phyloP scores from a whole-genome alignment of 2,329 filamentous ascomycete species.

The Hortaea sp. region DNA sequence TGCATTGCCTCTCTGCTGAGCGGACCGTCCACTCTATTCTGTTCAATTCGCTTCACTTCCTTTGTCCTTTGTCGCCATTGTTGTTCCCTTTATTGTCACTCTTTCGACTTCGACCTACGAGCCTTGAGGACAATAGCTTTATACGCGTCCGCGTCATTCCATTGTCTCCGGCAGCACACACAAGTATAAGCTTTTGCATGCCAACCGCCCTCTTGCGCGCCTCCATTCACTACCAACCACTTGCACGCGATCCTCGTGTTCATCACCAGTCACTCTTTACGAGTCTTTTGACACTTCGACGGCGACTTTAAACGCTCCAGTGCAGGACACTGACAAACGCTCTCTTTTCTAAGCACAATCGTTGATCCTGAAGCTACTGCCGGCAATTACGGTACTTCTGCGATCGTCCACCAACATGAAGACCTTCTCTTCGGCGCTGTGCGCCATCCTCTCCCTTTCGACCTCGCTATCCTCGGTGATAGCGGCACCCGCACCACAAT shows the following conservation, averaged over 20 bases:
- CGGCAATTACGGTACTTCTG: slow-evolving; percentile 14
- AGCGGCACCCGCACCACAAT: slow-evolving; percentile 4
- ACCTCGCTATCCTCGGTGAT: slow-evolving; percentile 9
- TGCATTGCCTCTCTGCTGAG: too few species aligned
- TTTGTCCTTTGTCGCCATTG: slow-evolving; percentile 1
- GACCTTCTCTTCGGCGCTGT: slow-evolving; percentile 21
- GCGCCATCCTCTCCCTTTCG: slow-evolving; percentile 14
- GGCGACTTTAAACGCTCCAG: slow-evolving; percentile 1
- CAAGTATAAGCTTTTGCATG: neutral
- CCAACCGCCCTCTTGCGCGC: neutral
- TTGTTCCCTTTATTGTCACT: slow-evolving; percentile 1
- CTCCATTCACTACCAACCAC: neutral
- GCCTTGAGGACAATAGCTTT: slow-evolving; percentile 3
- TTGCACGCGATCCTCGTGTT: neutral
- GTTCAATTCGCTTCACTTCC: neutral
- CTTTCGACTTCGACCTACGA: neutral
- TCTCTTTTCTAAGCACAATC: slow-evolving; percentile 3
- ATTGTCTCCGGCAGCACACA: neutral
- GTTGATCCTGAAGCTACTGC: neutral
- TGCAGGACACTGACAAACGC: slow-evolving; percentile 8
- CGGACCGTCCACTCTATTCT: too few species aligned
- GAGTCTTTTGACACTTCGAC: neutral
- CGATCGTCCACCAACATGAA: slow-evolving; percentile 9
- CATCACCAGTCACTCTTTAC: slow-evolving; percentile 1
- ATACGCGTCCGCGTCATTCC: slow-evolving; percentile 2